Conservation (phyloP, 2,329 filamentous ascomycete species). For the Colletotrichum sp. region DNA sequence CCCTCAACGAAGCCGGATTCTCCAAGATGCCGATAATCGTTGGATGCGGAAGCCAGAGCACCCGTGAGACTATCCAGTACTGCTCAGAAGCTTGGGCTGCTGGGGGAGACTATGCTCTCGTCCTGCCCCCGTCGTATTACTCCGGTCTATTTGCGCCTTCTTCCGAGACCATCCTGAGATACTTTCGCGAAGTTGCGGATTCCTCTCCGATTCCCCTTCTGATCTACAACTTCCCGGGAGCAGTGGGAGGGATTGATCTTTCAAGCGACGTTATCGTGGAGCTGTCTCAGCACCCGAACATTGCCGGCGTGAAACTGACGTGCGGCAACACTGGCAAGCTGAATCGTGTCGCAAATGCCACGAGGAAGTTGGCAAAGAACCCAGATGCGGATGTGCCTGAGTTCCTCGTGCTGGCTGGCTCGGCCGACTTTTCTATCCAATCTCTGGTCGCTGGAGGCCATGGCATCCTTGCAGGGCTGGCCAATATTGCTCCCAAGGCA, state of each 20-base stretch:
- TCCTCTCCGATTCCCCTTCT: slow-evolving; percentile 68
- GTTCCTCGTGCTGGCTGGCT: slow-evolving; percentile 76
- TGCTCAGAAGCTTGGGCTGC: slow-evolving; percentile 71
- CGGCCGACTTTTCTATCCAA: slow-evolving; percentile 75
- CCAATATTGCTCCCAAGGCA: slow-evolving; percentile 72
- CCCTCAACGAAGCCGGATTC: slow-evolving; percentile 71
- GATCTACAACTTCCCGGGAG: slow-evolving; percentile 74
- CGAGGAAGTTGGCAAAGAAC: slow-evolving; percentile 46
- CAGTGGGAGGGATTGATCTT: slow-evolving; percentile 67
- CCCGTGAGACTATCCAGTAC: slow-evolving; percentile 72
- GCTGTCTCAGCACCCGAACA: slow-evolving; percentile 66
- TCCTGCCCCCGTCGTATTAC: slow-evolving; percentile 81
- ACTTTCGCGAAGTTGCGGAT: slow-evolving; percentile 70
- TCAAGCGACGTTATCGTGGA: slow-evolving; percentile 66
- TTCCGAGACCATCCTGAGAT: slow-evolving; percentile 65
- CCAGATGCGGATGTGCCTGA: slow-evolving; percentile 41
- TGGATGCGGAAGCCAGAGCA: slow-evolving; percentile 76
- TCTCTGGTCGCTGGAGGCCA: slow-evolving; percentile 71
- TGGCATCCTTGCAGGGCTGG: slow-evolving; percentile 75
- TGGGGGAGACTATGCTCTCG: slow-evolving; percentile 77
- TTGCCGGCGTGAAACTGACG: slow-evolving; percentile 72
- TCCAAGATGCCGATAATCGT: slow-evolving; percentile 74
- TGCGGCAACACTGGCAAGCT: slow-evolving; percentile 75
- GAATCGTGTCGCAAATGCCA: slow-evolving; percentile 65
- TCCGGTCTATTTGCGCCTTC: slow-evolving; percentile 67